Conservation (phyloP, 2,329 filamentous ascomycete species). For the Myriosclerotinia curreyana region DNA sequence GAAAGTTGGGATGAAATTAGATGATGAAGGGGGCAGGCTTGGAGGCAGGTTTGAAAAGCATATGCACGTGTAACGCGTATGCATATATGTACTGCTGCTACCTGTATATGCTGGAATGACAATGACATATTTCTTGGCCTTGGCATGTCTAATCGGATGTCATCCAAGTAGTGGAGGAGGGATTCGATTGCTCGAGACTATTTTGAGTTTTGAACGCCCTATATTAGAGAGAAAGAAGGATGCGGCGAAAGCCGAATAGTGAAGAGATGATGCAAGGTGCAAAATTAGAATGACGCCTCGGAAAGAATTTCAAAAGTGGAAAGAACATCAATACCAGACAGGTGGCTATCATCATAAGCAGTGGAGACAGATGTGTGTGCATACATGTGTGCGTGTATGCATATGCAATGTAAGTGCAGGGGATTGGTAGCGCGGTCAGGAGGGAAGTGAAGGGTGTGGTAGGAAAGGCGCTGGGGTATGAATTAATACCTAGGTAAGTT, state of each 20-base stretch:
- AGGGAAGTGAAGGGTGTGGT: not conserved
- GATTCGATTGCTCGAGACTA: not conserved
- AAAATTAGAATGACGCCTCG: not conserved
- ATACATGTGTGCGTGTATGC: slow-evolving; percentile 2
- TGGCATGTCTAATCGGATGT: slow-evolving; percentile 5
- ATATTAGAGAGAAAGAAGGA: not conserved
- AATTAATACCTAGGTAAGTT: not conserved
- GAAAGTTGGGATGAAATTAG: slow-evolving; percentile 1
- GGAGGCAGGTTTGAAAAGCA: slow-evolving; percentile 4
- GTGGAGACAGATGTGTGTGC: slow-evolving; percentile 3
- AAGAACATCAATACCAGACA: not conserved
- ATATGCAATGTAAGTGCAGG: slow-evolving; percentile 12
- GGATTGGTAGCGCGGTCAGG: not conserved
- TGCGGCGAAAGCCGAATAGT: not conserved
- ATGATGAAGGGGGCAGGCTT: slow-evolving; percentile 3
- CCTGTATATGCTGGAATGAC: slow-evolving; percentile 13
- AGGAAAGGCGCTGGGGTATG: not conserved
- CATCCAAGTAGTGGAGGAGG: slow-evolving; percentile 1
- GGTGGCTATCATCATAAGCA: slow-evolving; percentile 3
- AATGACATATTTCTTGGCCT: slow-evolving; percentile 8
- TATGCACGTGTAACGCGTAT: slow-evolving; percentile 1
- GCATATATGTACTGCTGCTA: slow-evolving; percentile 8
- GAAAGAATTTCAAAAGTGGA: not conserved
- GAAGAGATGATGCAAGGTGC: not conserved
- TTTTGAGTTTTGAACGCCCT: not conserved